Evolutionary conservation across 495 filamentous ascomycete species (phyloP).

Genomic region (Hyaloscypha bicolor): DNA sequence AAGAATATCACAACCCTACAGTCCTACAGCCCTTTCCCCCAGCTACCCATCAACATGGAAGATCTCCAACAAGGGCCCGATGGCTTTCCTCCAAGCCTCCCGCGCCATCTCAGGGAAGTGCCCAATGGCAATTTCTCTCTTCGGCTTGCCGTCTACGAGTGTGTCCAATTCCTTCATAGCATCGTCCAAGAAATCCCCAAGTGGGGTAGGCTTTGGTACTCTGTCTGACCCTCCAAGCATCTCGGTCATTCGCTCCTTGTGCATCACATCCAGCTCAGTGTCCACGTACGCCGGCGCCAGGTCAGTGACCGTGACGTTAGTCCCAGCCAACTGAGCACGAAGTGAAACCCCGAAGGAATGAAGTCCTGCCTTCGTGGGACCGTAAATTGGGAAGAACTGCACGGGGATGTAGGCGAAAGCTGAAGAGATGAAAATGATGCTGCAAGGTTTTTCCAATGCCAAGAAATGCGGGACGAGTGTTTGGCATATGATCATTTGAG

Average conservation of each 20-base stretch:
- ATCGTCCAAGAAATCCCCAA: background rate
- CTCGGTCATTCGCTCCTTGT: background rate
- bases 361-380: constrained; percentile 39
- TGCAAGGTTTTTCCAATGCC: constrained; percentile 27
- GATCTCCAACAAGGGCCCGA: too few relatives aligned
- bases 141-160: too few relatives aligned
- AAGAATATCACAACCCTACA: too few relatives aligned
- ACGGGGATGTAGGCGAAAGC: constrained; percentile 37
- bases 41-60: too few relatives aligned
- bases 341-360: constrained; percentile 35
- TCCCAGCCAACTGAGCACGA: constrained; percentile 32
- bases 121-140: too few relatives aligned
- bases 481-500: constrained; percentile 35
- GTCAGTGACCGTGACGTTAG: background rate
- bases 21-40: too few relatives aligned
- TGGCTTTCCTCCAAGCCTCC: too few relatives aligned
- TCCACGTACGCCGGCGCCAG: background rate
- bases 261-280: background rate
- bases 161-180: background rate
- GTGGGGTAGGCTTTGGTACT: background rate
- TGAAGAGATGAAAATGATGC: constrained; percentile 36
- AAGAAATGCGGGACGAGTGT: constrained; percentile 37
- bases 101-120: too few relatives aligned
- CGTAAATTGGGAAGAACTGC: constrained; percentile 40
- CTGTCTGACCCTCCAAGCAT: background rate